Evolutionary conservation across 2,329 filamentous ascomycete species (phyloP).

Genomic region (Cytospora chrysosperma): DNA sequence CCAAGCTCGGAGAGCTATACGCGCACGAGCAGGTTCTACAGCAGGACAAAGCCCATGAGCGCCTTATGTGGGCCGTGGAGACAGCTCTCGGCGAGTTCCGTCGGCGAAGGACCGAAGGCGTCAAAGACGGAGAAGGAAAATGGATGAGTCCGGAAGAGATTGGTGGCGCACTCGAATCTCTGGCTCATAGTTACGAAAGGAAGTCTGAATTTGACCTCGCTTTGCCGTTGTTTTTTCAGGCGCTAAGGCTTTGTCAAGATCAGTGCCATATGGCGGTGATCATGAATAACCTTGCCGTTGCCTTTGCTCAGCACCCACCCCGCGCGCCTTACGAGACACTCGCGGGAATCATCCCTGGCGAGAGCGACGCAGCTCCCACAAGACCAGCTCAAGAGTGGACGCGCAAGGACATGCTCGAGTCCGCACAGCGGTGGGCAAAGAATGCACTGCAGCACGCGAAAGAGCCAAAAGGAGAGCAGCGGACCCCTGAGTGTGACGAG

Average conservation of each 20-base stretch:
- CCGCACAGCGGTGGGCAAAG: slow-evolving; percentile 74
- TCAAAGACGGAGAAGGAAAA: slow-evolving; percentile 67
- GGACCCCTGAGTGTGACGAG: slow-evolving; percentile 77
- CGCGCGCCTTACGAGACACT: slow-evolving; percentile 35
- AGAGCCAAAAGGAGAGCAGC: slow-evolving; percentile 62
- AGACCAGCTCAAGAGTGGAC: slow-evolving; percentile 39
- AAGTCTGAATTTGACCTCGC: slow-evolving; percentile 77
- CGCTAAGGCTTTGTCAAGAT: slow-evolving; percentile 64
- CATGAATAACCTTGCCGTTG: slow-evolving; percentile 81
- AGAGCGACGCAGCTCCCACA: slow-evolving; percentile 14
- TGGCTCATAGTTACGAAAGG: slow-evolving; percentile 74
- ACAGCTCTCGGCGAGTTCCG: slow-evolving; percentile 72
- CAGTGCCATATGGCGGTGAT: slow-evolving; percentile 78
- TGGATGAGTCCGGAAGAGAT: slow-evolving; percentile 72
- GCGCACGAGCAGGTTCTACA: slow-evolving; percentile 73
- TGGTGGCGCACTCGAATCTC: slow-evolving; percentile 71
- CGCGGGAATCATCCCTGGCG: slow-evolving; percentile 24
- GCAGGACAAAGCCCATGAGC: slow-evolving; percentile 70
- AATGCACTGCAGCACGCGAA: slow-evolving; percentile 70
- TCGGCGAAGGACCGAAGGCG: slow-evolving; percentile 63
- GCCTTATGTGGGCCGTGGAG: slow-evolving; percentile 78
- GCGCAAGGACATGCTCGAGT: slow-evolving; percentile 61
- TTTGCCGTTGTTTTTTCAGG: slow-evolving; percentile 82
- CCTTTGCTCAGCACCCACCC: slow-evolving; percentile 66
- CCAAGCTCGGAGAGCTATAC: slow-evolving; percentile 86